Evolutionary conservation across 2,329 filamentous ascomycete species (phyloP).

Genomic region (Neurospora crassa): DNA sequence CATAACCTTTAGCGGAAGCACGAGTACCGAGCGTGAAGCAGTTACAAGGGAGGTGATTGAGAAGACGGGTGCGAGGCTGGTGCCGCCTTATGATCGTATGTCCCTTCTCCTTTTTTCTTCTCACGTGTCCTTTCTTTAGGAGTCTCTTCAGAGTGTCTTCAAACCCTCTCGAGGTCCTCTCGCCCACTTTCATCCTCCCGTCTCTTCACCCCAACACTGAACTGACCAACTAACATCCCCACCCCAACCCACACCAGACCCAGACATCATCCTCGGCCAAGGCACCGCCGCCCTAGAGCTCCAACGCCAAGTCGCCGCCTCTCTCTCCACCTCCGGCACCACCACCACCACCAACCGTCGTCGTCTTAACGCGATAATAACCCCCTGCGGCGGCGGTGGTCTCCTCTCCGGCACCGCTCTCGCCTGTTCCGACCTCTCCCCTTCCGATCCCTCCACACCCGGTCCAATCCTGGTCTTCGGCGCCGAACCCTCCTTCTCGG

Average conservation of each 20-base stretch:
- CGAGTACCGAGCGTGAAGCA: slow-evolving; percentile 70
- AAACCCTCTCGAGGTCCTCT: no score
- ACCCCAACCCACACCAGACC: slow-evolving; percentile 33
- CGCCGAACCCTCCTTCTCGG: slow-evolving; percentile 73
- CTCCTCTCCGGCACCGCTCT: slow-evolving; percentile 78
- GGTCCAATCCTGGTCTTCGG: slow-evolving; percentile 74
- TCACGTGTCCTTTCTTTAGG: background rate
- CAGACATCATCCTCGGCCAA: slow-evolving; percentile 84
- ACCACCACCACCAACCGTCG: slow-evolving; percentile 20
- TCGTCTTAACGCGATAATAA: slow-evolving; percentile 60
- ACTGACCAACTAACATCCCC: background rate
- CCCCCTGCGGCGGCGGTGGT: slow-evolving; percentile 81
- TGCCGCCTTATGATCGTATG: slow-evolving; percentile 77
- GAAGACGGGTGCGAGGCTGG: slow-evolving; percentile 64
- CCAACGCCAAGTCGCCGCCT: slow-evolving; percentile 54
- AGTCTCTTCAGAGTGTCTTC: background rate
- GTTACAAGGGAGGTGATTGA: slow-evolving; percentile 59
- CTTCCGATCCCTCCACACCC: background rate
- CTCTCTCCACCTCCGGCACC: slow-evolving; percentile 11
- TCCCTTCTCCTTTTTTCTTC: background rate
- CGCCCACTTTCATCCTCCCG: background rate
- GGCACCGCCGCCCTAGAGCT: slow-evolving; percentile 84
- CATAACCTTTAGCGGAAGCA: slow-evolving; percentile 75
- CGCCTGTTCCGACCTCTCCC: slow-evolving; percentile 34
- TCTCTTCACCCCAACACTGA: background rate